A percentile compares a stretch with the other conserved stretches of the same genome.
phyloP scores from a whole-genome alignment of 306 rosid genomes.

The Vachellia pachyceras region DNA sequence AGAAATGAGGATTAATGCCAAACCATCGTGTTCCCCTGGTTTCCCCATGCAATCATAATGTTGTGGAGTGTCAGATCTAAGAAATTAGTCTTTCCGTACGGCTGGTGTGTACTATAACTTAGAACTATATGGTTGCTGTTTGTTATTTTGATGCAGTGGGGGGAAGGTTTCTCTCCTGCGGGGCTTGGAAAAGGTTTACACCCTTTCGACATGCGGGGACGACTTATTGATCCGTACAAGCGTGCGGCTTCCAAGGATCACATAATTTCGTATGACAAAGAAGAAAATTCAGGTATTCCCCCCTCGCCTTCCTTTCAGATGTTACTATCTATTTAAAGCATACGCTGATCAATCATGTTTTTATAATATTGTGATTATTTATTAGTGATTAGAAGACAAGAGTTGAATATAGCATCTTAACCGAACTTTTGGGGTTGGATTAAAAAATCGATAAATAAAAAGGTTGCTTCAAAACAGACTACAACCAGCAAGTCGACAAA shows the following conservation, averaged over 20 bases:
- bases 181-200: constrained; percentile 35
- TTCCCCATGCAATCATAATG: background rate
- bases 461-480: background rate
- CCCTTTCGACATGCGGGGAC: constrained; percentile 59
- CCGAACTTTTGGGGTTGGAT: background rate
- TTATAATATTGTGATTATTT: background rate
- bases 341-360: background rate
- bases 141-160: constrained; percentile 36
- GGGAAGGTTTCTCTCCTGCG: constrained; percentile 13
- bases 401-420: background rate
- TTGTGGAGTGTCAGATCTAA: constrained; percentile 19
- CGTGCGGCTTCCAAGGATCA: constrained; percentile 53
- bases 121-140: constrained; percentile 1
- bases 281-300: constrained; percentile 48
- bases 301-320: background rate
- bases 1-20: no score
- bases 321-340: constrained; percentile 35
- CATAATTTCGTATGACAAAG: constrained; percentile 38
- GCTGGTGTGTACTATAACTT: constrained; percentile 5
- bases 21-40: background rate
- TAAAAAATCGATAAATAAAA: background rate
- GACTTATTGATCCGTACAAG: constrained; percentile 44
- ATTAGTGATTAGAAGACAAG: background rate
- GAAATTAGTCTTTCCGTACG: background rate
- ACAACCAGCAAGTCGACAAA: background rate